Evolutionary conservation across 2,329 filamentous ascomycete genomes (phyloP).

Genomic region (Lachnellula occidentalis): DNA sequence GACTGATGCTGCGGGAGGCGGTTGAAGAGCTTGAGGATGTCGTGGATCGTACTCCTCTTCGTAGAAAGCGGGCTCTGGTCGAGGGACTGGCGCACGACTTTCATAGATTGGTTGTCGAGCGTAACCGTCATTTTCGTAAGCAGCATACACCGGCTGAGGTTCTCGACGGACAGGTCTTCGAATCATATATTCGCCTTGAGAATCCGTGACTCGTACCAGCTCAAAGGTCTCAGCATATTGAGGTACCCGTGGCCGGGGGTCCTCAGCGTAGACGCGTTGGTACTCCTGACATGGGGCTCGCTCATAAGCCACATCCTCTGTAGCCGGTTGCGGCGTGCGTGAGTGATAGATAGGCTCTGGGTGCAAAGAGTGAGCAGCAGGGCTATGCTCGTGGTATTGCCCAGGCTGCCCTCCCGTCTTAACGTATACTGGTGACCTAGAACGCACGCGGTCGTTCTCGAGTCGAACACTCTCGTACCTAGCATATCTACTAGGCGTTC

Average conservation of each 20-base stretch:
- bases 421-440: slow-evolving; percentile 32
- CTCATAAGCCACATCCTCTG: slow-evolving; percentile 29
- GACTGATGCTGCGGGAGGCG: slow-evolving; percentile 21
- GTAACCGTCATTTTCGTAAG: slow-evolving; percentile 26
- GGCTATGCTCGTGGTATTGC: slow-evolving; percentile 31
- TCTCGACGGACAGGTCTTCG: slow-evolving; percentile 36
- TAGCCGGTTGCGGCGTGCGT: slow-evolving; percentile 19
- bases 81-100: slow-evolving; percentile 15
- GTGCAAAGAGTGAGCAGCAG: slow-evolving; percentile 21
- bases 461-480: slow-evolving; percentile 32
- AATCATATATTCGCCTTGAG: slow-evolving; percentile 42
- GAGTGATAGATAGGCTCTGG: slow-evolving; percentile 30
- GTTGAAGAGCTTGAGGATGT: slow-evolving; percentile 34
- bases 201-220: slow-evolving; percentile 41
- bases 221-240: slow-evolving; percentile 36
- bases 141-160: slow-evolving; percentile 28
- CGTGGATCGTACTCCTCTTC: slow-evolving; percentile 43
- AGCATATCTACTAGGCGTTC: slow-evolving; percentile 30
- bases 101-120: slow-evolving; percentile 27
- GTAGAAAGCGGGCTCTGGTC: slow-evolving; percentile 25
- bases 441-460: slow-evolving; percentile 30
- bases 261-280: slow-evolving; percentile 31
- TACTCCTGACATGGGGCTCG: slow-evolving; percentile 31
- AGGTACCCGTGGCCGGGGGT: slow-evolving; percentile 26
- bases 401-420: slow-evolving; percentile 24